Conservation (phyloP, 345 rosid genomes). For the Populus nigra region DNA sequence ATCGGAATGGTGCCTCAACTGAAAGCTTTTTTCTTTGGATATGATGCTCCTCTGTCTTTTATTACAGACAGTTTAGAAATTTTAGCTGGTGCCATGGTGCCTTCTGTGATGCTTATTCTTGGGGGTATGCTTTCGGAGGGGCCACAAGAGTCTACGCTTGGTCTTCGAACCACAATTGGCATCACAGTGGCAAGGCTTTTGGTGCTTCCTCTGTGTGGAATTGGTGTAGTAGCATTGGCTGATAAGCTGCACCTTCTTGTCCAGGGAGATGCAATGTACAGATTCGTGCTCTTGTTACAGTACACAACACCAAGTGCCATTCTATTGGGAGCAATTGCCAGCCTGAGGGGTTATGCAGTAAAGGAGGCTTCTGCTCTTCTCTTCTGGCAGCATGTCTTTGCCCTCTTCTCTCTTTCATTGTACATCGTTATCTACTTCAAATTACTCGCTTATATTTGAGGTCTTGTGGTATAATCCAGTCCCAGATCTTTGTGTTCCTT, state of each 20-base stretch:
- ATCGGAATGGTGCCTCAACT: conserved; percentile 75
- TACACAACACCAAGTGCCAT: conserved; percentile 94
- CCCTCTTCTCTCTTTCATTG: conserved; percentile 71
- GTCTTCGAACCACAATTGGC: conserved; percentile 73
- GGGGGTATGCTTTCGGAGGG: conserved; percentile 97
- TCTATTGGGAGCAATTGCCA: conserved; percentile 83
- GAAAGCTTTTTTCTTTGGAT: conserved; percentile 62
- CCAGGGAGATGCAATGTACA: conserved; percentile 62
- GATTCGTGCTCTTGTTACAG: conserved; percentile 78
- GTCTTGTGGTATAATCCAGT: neutral
- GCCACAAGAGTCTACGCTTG: conserved; percentile 77
- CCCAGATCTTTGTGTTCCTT: neutral
- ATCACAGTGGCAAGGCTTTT: conserved; percentile 71
- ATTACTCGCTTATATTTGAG: conserved; percentile 39
- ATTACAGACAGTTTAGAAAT: conserved; percentile 82
- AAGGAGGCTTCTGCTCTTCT: conserved; percentile 83
- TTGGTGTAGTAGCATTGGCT: conserved; percentile 62
- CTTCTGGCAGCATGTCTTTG: conserved; percentile 89
- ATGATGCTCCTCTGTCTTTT: conserved; percentile 79
- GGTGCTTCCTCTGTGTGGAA: conserved; percentile 78
- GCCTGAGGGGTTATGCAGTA: conserved; percentile 85
- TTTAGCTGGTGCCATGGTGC: conserved; percentile 84
- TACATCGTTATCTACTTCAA: conserved; percentile 69
- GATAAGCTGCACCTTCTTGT: conserved; percentile 54
- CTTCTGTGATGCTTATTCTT: conserved; percentile 94